Conservation (phyloP, 768 basidiomycete species). For the Pisolithus orientalis region DNA sequence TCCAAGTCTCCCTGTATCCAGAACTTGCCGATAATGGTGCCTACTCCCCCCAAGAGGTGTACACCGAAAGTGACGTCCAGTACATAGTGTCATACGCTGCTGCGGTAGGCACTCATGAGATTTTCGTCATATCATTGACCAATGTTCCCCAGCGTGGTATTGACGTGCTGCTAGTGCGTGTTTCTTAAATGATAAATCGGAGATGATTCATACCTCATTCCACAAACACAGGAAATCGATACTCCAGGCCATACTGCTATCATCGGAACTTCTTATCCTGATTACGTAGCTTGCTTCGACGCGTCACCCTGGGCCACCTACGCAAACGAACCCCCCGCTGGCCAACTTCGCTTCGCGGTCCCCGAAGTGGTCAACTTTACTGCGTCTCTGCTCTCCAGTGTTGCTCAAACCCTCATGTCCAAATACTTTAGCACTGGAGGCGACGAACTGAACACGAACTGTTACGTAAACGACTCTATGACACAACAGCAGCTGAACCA, state of each 20-base stretch:
- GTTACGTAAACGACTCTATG: slow-evolving; percentile 56
- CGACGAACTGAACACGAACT: slow-evolving; percentile 68
- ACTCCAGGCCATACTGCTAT: slow-evolving; percentile 76
- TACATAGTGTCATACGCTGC: slow-evolving; percentile 64
- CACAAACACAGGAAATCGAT: slow-evolving; percentile 60
- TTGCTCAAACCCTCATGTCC: slow-evolving; percentile 48
- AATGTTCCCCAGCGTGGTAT: slow-evolving; percentile 51
- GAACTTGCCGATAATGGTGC: slow-evolving; percentile 60
- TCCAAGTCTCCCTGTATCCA: slow-evolving; percentile 54
- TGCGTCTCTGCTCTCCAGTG: slow-evolving; percentile 42
- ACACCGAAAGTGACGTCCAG: slow-evolving; percentile 49
- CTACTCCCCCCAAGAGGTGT: slow-evolving; percentile 51
- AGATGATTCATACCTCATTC: background rate
- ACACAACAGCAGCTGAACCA: slow-evolving; percentile 51
- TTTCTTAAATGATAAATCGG: background rate
- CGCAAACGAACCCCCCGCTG: slow-evolving; percentile 74
- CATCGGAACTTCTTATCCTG: slow-evolving; percentile 61
- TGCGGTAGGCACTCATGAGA: slow-evolving; percentile 39
- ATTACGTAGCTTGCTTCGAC: slow-evolving; percentile 62
- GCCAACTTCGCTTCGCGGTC: slow-evolving; percentile 72
- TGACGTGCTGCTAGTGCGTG: slow-evolving; percentile 51
- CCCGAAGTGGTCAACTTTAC: slow-evolving; percentile 56
- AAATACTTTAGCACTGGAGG: slow-evolving; percentile 76
- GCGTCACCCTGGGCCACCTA: slow-evolving; percentile 53
- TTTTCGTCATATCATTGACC: background rate